A percentile compares a stretch with the other conserved stretches of the same genome.
phyloP scores from a whole-genome alignment of 148 eudicot species.

The Pharnaceum exiguum region DNA sequence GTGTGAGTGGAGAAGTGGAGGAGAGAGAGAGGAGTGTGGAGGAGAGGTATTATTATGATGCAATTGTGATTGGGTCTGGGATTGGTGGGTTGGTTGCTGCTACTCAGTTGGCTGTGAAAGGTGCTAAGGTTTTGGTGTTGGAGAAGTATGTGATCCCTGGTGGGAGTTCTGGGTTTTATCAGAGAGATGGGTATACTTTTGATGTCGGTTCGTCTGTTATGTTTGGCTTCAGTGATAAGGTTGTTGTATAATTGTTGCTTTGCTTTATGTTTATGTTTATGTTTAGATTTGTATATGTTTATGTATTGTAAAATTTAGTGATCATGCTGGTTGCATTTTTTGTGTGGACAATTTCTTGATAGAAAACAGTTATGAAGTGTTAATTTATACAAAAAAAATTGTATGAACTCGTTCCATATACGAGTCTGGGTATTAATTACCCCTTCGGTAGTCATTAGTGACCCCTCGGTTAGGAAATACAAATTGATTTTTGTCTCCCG shows the following conservation, averaged over 20 bases:
- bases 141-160: constrained; percentile 99
- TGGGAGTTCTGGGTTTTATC: constrained; percentile 91
- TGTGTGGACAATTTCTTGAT: too few relatives aligned
- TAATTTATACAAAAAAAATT: too few relatives aligned
- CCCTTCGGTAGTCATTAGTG: too few relatives aligned
- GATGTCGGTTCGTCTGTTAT: constrained; percentile 99
- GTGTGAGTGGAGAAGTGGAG: constrained; percentile 34
- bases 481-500: too few relatives aligned
- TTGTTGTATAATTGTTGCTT: constrained; percentile 16
- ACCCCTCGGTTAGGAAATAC: too few relatives aligned
- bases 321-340: too few relatives aligned
- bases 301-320: neutral
- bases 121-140: constrained; percentile 86
- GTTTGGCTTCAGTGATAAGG: constrained; percentile 98
- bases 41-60: constrained; percentile 48
- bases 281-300: constrained; percentile 1
- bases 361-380: too few relatives aligned
- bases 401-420: too few relatives aligned
- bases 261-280: neutral
- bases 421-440: too few relatives aligned
- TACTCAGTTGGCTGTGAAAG: constrained; percentile 93
- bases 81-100: constrained; percentile 97
- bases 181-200: constrained; percentile 89
- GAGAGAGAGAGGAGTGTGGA: constrained; percentile 12
- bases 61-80: constrained; percentile 92